Conservation (phyloP, 768 basidiomycete genomes). For the Mycena olivaceomarginata region DNA sequence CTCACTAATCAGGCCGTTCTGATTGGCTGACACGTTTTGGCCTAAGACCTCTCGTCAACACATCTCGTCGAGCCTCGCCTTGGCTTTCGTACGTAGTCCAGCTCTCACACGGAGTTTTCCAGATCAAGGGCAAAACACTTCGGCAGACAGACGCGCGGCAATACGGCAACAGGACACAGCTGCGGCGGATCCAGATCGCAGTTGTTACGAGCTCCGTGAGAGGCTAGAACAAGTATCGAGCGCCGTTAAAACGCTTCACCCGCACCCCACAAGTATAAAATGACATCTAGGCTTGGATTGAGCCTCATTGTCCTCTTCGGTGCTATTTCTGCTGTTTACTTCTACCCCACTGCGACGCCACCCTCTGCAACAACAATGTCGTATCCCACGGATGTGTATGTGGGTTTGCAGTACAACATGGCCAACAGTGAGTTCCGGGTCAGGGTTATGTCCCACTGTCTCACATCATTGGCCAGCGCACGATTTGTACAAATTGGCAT, state of each 20-base stretch:
- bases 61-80: too few species aligned
- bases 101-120: too few species aligned
- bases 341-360: conserved; percentile 32
- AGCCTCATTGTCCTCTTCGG: conserved; percentile 25
- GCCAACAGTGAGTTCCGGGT: conserved; percentile 34
- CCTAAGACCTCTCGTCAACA: too few species aligned
- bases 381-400: conserved; percentile 32
- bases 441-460: background rate
- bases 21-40: too few species aligned
- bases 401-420: conserved; percentile 43
- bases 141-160: too few species aligned
- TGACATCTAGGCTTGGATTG: conserved; percentile 24
- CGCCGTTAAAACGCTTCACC: too few species aligned
- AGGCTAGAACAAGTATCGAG: background rate
- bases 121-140: too few species aligned
- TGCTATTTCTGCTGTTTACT: conserved; percentile 34
- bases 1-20: too few species aligned
- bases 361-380: conserved; percentile 11
- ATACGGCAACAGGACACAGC: too few species aligned
- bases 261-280: conserved; percentile 1
- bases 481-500: conserved; percentile 58
- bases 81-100: too few species aligned
- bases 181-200: too few species aligned
- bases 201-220: background rate
- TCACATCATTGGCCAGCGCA: conserved; percentile 49